Base-by-base conservation (phyloP, 2,329 filamentous ascomycete species). In the Exophiala aquamarina region DNA sequence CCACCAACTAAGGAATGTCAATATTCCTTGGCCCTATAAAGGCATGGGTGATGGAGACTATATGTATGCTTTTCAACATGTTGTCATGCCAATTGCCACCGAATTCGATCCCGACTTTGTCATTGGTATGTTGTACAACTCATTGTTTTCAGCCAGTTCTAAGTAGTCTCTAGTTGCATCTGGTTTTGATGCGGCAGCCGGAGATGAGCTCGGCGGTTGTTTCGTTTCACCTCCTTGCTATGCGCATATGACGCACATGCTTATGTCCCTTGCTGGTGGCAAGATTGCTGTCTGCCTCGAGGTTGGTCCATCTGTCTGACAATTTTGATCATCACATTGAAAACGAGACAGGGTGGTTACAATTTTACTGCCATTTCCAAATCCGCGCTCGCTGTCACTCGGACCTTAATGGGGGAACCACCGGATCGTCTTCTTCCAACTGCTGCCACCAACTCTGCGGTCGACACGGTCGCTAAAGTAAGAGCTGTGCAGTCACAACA, bases 221-320 rank as follows among this genome's bases (percentile, higher is more conserved):
- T 92, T 89, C 62, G 93, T 98, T 4, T 86, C 90, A 1, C 93
- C 93, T 0, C 72, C 83, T 3, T 95, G 93, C 63, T 98, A 97
- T 64, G 89, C 91, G 11, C 92, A 98, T 63, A 97, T 98, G 93
- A 97, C 93, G 13, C 90, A 96, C 64, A 96, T 97, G 92, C 80
- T 98, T 38, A 97, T 96, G 91, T 90, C 89, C 2, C 76, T 98
- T 15, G 92, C 93, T 1, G 78, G 84, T 35, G 93, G 93, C 20
- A 95, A 91, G 63, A 78, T 98, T 11, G 87, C 89, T 2, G 92
- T 96, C 7, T 96, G 91, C 63, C 76, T 98, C 2, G 93, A 98
- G 67, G 73, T 75, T 50, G 41, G 47, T 29, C 15, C 33, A 6
- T 46, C 4, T 18, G 11, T 46, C 19, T 8, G 9, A 7, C 6